Percentiles rank a stretch among this genome's conserved stretches.
phyloP scores from a whole-genome alignment of 306 rosid species.

The Cyclanthera cordifolia region DNA sequence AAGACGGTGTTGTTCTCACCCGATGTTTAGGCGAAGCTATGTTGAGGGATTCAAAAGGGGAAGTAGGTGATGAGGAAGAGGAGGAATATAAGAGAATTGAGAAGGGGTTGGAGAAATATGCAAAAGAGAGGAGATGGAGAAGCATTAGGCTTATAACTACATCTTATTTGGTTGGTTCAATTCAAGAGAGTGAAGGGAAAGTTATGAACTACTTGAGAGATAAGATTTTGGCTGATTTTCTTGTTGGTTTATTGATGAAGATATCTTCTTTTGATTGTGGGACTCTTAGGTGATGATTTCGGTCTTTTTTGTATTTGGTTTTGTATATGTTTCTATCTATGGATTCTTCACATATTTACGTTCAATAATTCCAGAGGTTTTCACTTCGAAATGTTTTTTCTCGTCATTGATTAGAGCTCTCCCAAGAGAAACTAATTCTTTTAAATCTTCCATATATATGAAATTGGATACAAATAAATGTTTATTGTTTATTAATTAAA shows the following conservation, averaged over 20 bases:
- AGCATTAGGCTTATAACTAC: constrained; percentile 24
- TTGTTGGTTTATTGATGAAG: constrained; percentile 18
- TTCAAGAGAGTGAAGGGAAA: constrained; percentile 25
- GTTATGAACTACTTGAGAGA: constrained; percentile 27
- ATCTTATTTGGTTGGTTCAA: constrained; percentile 26
- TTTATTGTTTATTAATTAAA: no score
- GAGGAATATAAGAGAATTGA: constrained; percentile 14
- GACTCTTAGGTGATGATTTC: constrained; percentile 16
- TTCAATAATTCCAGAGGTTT: no score
- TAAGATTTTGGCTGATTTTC: constrained; percentile 20
- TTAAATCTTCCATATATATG: no score
- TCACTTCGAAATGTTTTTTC: no score
- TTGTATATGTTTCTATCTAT: no score
- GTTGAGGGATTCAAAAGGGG: background rate
- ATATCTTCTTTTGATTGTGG: constrained; percentile 45
- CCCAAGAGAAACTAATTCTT: no score
- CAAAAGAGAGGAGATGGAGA: constrained; percentile 42
- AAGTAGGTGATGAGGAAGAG: background rate
- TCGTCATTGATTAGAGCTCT: no score
- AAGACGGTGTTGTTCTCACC: constrained; percentile 38
- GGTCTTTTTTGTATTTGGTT: background rate
- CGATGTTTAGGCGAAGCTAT: constrained; percentile 19
- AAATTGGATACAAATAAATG: no score
- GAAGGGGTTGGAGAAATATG: constrained; percentile 23
- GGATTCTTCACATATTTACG: no score